Percentiles rank a stretch among this genome's conserved stretches.
Conservation (phyloP, 2,329 filamentous ascomycete species). For the Zymoseptoria tritici region DNA sequence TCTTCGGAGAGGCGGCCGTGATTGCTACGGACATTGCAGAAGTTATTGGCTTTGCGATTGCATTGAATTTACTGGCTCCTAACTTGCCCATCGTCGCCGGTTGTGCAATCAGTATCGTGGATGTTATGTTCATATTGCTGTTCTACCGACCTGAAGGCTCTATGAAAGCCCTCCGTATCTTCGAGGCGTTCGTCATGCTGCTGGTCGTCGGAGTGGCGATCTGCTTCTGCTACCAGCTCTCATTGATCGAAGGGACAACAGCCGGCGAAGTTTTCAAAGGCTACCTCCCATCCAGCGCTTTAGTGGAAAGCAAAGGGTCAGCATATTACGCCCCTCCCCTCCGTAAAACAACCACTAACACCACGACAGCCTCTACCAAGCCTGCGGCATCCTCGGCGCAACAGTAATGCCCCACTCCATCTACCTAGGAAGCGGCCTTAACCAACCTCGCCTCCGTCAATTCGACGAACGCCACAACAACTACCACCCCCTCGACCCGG, state of each 20-base stretch:
- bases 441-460: constrained; percentile 58
- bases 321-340: constrained; percentile 5
- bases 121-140: constrained; percentile 60
- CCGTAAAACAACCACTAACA: constrained; percentile 13
- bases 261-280: constrained; percentile 56
- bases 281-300: constrained; percentile 54
- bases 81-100: constrained; percentile 59
- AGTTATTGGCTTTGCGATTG: constrained; percentile 65
- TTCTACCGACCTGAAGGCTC: constrained; percentile 55
- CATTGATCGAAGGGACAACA: constrained; percentile 49
- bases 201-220: constrained; percentile 62
- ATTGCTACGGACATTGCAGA: constrained; percentile 55
- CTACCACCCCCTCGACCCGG: constrained; percentile 29
- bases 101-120: constrained; percentile 60
- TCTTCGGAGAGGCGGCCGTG: constrained; percentile 50
- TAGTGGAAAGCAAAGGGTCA: constrained; percentile 51
- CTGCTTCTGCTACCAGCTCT: constrained; percentile 64
- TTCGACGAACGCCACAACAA: constrained; percentile 55
- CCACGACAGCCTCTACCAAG: constrained; percentile 50
- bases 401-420: constrained; percentile 67
- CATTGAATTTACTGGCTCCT: constrained; percentile 54
- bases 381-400: constrained; percentile 69
- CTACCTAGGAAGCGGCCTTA: constrained; percentile 62
- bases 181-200: constrained; percentile 56
- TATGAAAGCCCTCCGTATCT: constrained; percentile 53